A percentile compares a stretch with the other conserved stretches of the same genome.
phyloP scores from a whole-genome alignment of 1,284 basidiomycete genomes.

The Pyrrhoderma noxium region DNA sequence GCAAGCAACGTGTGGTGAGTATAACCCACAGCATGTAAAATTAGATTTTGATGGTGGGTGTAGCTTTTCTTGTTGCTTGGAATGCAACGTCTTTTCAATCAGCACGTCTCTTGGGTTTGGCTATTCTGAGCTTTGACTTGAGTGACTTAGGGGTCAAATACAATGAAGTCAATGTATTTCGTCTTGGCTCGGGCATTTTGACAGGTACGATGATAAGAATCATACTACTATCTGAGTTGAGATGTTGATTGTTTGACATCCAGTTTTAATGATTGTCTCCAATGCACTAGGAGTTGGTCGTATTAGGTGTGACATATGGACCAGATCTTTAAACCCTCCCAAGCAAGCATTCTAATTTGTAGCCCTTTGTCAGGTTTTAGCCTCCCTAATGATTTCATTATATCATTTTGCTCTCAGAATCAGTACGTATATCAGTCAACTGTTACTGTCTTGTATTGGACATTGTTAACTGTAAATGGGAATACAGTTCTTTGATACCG shows the following conservation, averaged over 20 bases:
- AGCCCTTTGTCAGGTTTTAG: no score
- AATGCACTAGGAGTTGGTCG: constrained; percentile 37
- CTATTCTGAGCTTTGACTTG: constrained; percentile 38
- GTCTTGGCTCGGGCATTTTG: constrained; percentile 30
- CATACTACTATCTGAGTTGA: neutral
- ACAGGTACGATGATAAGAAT: constrained; percentile 32
- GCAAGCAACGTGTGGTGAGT: neutral
- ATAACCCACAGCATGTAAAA: neutral
- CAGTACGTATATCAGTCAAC: neutral
- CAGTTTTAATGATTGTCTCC: constrained; percentile 38
- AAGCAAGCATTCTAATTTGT: no score
- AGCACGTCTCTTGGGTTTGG: constrained; percentile 36
- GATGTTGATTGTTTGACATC: constrained; percentile 2
- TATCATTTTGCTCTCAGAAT: no score
- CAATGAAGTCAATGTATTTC: constrained; percentile 32
- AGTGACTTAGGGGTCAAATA: constrained; percentile 27
- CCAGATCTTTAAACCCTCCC: no score
- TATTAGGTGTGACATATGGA: constrained; percentile 20
- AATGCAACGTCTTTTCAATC: constrained; percentile 38
- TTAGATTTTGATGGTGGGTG: neutral
- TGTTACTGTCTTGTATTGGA: no score
- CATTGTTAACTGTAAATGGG: no score
- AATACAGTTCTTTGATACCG: constrained; percentile 33
- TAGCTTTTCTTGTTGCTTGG: constrained; percentile 46
- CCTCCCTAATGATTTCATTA: neutral